Evolutionary conservation across 2,329 filamentous ascomycete species (phyloP).

Genomic region (Neonectria faginata): DNA sequence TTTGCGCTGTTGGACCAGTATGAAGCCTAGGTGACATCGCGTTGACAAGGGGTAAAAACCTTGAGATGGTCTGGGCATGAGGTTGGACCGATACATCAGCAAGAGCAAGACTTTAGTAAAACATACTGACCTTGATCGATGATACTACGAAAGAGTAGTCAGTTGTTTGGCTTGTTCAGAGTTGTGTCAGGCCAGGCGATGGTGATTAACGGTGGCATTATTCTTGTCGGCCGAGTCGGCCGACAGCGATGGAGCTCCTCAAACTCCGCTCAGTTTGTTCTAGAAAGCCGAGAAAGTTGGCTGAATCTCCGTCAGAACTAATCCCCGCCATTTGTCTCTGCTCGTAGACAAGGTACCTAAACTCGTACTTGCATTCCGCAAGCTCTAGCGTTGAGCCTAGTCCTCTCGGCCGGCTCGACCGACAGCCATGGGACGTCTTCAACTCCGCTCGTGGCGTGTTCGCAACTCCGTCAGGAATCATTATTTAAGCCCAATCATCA

Average conservation of each 20-base stretch:
- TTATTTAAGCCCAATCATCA: neutral
- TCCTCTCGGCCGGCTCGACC: neutral
- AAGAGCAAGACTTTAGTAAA: too few relatives aligned
- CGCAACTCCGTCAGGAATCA: neutral
- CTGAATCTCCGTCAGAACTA: neutral
- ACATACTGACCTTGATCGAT: neutral
- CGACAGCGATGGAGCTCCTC: conserved; percentile 20
- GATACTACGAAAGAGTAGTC: neutral
- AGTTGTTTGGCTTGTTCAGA: conserved; percentile 1
- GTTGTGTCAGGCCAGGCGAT: neutral
- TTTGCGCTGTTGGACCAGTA: too few relatives aligned
- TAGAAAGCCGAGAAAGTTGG: neutral
- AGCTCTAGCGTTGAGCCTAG: neutral
- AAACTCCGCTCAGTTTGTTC: conserved; percentile 3
- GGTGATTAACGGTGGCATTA: neutral
- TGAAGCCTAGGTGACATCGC: too few relatives aligned
- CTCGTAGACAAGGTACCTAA: too few relatives aligned
- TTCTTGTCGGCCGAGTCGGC: conserved; percentile 32
- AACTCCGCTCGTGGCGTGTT: neutral
- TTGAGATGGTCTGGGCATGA: too few relatives aligned
- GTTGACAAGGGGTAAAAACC: too few relatives aligned
- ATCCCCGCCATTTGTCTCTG: neutral
- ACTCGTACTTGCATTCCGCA: neutral
- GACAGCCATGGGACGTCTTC: neutral
- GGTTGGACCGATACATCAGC: too few relatives aligned